Evolutionary conservation across 1,284 basidiomycete genomes (phyloP), one percentile per base, ranked within the genome.

Genomic region (Trametes sp.): DNA sequence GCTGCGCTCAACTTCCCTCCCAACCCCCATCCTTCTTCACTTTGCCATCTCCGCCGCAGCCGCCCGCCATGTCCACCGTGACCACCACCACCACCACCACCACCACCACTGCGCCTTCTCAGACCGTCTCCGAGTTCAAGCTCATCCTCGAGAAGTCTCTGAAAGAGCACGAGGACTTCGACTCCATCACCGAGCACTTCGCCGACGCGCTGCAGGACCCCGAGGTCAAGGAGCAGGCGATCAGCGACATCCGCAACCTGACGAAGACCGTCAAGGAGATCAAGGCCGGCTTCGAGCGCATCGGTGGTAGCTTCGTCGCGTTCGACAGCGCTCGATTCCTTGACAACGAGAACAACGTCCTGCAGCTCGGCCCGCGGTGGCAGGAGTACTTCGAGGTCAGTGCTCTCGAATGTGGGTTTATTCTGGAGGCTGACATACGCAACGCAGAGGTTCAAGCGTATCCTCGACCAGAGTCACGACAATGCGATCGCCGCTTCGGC

Each of bases 401-500:
- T 38, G 23, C 24, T 21, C 26, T 9, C 21, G 21, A 23, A 2
- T 24, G 3, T 26, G 9, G 10, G 21, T 23, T 23, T 13, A 7
- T 1, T 33, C 3, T 10, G 10, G 21, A 24, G 11, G 23, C 42
- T 24, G 42, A 45, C 14, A 9, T 23, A 23, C 9, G 9, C 14
- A 13, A 4, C 16, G 16, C 19, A 41, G 19, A 13, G 38, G 14
- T 41, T 41, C 38, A 13, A n/a, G 14, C 38, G 38, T 41, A 48
- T 50, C 13, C 24, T 61, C 14, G 54, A 61, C 19, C 31, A 26
- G 36, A 55, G 54, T 33, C 36, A 50, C 48, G 16, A 36, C 10
- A 61, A 61, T 5, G 59, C 59, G 38, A 42, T 49, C 28, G 33
- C 46, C 6, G 59, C 59, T 1, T 35, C 59, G 11, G 31, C 54